Evolutionary conservation across 169 alveolate genomes (phyloP).

Genomic region (Babesia bigemina): DNA sequence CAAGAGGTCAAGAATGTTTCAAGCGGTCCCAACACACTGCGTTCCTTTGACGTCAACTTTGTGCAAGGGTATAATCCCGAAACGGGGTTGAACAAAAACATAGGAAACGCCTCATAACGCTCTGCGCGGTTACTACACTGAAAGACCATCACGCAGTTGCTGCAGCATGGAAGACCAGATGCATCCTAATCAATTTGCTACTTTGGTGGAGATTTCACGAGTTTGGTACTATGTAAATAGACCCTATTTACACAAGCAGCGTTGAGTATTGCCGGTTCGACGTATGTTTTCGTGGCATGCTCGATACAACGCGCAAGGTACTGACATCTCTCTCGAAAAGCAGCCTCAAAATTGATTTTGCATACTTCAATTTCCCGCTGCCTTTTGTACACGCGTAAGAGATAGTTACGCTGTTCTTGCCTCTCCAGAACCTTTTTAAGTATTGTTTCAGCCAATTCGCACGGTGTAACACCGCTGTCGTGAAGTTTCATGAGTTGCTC

Average conservation of each 20-base stretch:
- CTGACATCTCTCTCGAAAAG: conserved; percentile 43
- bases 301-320: conserved; percentile 52
- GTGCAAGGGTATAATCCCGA: conserved; percentile 4
- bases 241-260: conserved; percentile 59
- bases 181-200: neutral
- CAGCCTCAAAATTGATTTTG: conserved; percentile 47
- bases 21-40: neutral
- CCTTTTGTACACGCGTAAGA: conserved; percentile 63
- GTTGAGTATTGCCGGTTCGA: conserved; percentile 70
- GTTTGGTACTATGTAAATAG: conserved; percentile 20
- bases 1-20: neutral
- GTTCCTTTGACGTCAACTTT: neutral
- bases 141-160: conserved; percentile 1
- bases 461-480: conserved; percentile 55
- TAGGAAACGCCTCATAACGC: neutral
- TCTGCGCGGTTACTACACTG: neutral
- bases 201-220: neutral
- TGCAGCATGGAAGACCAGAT: conserved; percentile 19
- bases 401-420: conserved; percentile 66
- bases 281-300: conserved; percentile 45
- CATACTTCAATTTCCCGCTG: conserved; percentile 72
- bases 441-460: conserved; percentile 57
- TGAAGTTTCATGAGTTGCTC: conserved; percentile 37
- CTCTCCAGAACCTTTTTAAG: conserved; percentile 61
- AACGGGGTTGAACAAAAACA: neutral